Base-by-base conservation (phyloP, 2,329 filamentous ascomycete species). In the Amauroascus niger region DNA sequence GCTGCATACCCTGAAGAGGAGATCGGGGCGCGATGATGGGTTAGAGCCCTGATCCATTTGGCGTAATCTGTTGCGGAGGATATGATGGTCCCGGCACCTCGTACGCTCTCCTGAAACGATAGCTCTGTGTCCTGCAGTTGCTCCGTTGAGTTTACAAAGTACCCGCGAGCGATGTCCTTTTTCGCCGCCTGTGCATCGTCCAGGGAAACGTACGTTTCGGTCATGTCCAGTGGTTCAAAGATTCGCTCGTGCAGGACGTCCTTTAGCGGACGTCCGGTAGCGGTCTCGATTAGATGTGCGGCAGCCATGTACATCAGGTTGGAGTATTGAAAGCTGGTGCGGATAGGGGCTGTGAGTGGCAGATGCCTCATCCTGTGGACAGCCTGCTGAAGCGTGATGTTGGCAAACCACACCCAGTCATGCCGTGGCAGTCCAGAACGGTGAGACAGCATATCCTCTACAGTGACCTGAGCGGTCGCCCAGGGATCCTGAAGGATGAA, bases 231-330 rank as follows among this genome's bases (percentile, higher is more conserved):
- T 5, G 71, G 72, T 1, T 66, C 54, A 62, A 69, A 74, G 24
- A 76, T 62, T 18, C 61, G 63, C 6, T 62, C 55, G 1, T 55
- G 54, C 3, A 75, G 58, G 18, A 71, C 63, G 1, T 65, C 59
- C 5, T 60, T 60, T 20, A 71, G 65, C 16, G 61, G 52, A 11
- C 57, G 54, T 0, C 65, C 65, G 1, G 72, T 73, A 1, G 76
- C 61, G 1, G 64, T 70, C 62, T 79, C 70, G 6, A 78, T 60
- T 2, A 69, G 65, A 59, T 78, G 70, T n/a, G 71, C 65, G 0
- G 74, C 71, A 0, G 71, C 71, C 33, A 72, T 69, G 61, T 69
- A 81, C 72, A 79, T 76, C 20, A 76, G 63, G 60, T 80, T 80
- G 66, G 70, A 74, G 63, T 80, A 81, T 57, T 76, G 70, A 47